phyloP scores from a whole-genome alignment of 2,329 filamentous ascomycete species.

The Plenodomus biglobosus region DNA sequence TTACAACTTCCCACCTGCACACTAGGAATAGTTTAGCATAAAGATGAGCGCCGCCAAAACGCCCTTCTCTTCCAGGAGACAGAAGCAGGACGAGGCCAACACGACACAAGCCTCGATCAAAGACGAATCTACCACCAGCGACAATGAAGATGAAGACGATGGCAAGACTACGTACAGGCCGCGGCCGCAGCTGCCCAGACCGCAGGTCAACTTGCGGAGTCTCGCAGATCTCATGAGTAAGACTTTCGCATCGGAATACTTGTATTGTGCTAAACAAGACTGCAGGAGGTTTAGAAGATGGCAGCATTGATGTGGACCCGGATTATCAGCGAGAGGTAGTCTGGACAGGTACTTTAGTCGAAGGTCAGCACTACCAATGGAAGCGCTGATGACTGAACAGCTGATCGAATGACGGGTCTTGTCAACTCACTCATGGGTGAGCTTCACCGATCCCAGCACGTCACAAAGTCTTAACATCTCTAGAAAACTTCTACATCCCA shows the following conservation, averaged over 20 bases:
- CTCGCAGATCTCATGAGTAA: conserved; percentile 31
- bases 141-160: conserved; percentile 8
- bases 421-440: conserved; percentile 42
- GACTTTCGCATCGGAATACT: neutral
- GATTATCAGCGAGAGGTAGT: conserved; percentile 53
- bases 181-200: conserved; percentile 24
- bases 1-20: too few species aligned
- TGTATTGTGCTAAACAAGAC: conserved; percentile 1
- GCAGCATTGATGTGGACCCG: conserved; percentile 46
- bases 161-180: conserved; percentile 20
- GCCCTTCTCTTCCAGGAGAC: neutral
- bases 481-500: conserved; percentile 49
- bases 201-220: conserved; percentile 20
- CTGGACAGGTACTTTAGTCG: conserved; percentile 37
- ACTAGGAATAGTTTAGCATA: neutral
- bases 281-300: conserved; percentile 25
- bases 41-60: neutral
- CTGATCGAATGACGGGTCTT: conserved; percentile 39
- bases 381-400: conserved; percentile 9
- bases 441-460: neutral
- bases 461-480: neutral
- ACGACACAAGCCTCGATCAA: conserved; percentile 13
- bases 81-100: neutral
- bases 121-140: conserved; percentile 7
- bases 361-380: neutral